These are phyloP conservation scores for Salix dunnii DNA, from an alignment of 345 rosid species.

Conservation along the genomic window DNA sequence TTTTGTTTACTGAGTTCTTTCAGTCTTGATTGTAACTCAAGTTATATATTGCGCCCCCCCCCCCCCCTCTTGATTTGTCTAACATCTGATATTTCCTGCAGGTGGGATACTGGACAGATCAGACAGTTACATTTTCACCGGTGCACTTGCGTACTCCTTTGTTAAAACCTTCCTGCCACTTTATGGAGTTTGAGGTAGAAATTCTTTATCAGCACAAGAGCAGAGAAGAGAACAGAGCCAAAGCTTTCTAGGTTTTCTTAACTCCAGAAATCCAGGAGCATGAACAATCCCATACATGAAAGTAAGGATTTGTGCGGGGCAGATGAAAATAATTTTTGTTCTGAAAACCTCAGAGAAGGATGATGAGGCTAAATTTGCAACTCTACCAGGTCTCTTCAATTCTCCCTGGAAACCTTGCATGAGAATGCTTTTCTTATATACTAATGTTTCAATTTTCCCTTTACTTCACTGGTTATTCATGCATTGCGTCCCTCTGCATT, in stretches of 20 bases:
- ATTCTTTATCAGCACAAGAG: not conserved
- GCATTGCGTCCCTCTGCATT: not conserved
- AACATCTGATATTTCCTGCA: constrained; percentile 21
- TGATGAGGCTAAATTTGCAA: not conserved
- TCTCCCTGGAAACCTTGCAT: not conserved
- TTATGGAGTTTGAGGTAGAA: constrained; percentile 58
- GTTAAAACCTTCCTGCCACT: constrained; percentile 64
- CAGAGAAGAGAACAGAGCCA: not conserved
- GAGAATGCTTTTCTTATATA: not conserved
- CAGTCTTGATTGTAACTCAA: too few relatives aligned
- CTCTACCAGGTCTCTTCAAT: not conserved
- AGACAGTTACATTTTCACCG: constrained; percentile 92
- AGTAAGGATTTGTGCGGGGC: not conserved
- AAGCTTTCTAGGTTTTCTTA: not conserved
- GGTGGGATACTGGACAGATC: constrained; percentile 90
- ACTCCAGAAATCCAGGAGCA: not conserved
- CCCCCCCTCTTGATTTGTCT: not conserved
- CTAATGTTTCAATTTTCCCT: not conserved
- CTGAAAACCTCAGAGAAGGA: not conserved
- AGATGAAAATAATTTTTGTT: not conserved
- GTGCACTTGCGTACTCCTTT: constrained; percentile 82
- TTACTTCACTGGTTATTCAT: not conserved
- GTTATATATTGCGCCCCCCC: too few relatives aligned
- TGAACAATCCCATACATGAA: not conserved
- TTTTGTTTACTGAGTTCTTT: too few relatives aligned